phyloP scores from a whole-genome alignment of 2,329 filamentous ascomycete species.

The Aureobasidium sp. region DNA sequence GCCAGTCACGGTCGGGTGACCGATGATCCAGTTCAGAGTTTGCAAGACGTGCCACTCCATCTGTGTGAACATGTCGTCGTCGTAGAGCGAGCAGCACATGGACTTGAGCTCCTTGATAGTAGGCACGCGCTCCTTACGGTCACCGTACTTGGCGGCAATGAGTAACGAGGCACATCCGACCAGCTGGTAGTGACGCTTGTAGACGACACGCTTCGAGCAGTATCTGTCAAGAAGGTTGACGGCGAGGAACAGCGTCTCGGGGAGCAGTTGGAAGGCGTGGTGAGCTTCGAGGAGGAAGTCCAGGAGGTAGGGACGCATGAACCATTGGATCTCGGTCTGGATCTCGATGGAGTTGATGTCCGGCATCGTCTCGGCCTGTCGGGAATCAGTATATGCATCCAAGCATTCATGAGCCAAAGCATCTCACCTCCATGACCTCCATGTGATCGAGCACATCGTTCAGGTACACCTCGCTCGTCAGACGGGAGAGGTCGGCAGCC shows the following conservation, averaged over 20 bases:
- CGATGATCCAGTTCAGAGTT: slow-evolving; percentile 92
- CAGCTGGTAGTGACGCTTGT: slow-evolving; percentile 98
- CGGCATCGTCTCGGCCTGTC: slow-evolving; percentile 73
- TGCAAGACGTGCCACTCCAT: slow-evolving; percentile 99
- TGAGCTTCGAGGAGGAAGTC: slow-evolving; percentile 98
- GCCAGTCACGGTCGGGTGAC: slow-evolving; percentile 90
- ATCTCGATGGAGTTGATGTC: slow-evolving; percentile 98
- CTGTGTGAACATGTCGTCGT: slow-evolving; percentile 99
- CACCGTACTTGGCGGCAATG: slow-evolving; percentile 96
- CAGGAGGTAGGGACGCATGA: slow-evolving; percentile 95
- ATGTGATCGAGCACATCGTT: slow-evolving; percentile 93
- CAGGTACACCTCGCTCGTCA: slow-evolving; percentile 83
- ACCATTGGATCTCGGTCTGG: slow-evolving; percentile 99
- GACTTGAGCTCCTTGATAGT: slow-evolving; percentile 95
- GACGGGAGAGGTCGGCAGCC: slow-evolving; percentile 77
- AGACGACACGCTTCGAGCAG: slow-evolving; percentile 94
- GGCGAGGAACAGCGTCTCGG: slow-evolving; percentile 91
- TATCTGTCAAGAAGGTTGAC: slow-evolving; percentile 96
- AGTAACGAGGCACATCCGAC: slow-evolving; percentile 93
- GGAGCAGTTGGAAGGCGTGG: slow-evolving; percentile 84
- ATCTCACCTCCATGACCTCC: slow-evolving; percentile 80
- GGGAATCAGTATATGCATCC: neutral
- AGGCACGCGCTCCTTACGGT: slow-evolving; percentile 97
- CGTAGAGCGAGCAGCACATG: slow-evolving; percentile 98
- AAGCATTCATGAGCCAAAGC: neutral